Evolutionary conservation across 2,329 filamentous ascomycete genomes (phyloP), one percentile per base, ranked within the genome.

Genomic region (Neurospora crassa): DNA sequence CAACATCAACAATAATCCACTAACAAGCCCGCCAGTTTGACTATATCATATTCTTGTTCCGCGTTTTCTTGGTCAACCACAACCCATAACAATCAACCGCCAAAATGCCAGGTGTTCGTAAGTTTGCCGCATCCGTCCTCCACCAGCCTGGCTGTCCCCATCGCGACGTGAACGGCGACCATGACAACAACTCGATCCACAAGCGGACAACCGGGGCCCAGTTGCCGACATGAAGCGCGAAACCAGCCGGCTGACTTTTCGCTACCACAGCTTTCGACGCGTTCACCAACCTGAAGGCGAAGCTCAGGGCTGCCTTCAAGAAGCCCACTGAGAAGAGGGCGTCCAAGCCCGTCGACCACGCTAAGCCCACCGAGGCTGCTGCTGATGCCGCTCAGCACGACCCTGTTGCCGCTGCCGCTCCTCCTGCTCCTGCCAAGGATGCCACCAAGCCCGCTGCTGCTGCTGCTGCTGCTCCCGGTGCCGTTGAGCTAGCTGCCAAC

Each of bases 301-400:
- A 73, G 1, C 68, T 80, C 20, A 53, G 53, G 7, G 59, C 34
- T 2, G 68, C 45, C 5, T 74, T 82, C 2, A 69, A 78, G 14
- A 71, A 75, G 2, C 47, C 53, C 29, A 63, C 14, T 18, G 53
- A 63, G 53, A 63, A 63, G 29, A 63, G 16, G 53, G 53, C n/a
- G 11, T 10, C 43, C 47, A 63, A 63, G 10, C 43, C 69, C 24
- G 59, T 70, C 45, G 68, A 70, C 29, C 53, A 63, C 37, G 53
- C 29, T 63, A 63, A 63, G 53, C 53, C 53, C 16, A 63, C 53
- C 53, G 53, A 63, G 53, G 53, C 29, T 37, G 53, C 53, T 63
- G 53, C 53, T 29, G 53, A 63, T 63, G 53, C 53, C 37, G 53
- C 53, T 37, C 53, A 63, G 53, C 53, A 63, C 53, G 53, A 63